A percentile compares a stretch with the other conserved stretches of the same genome.
These are phyloP conservation scores for Suillus paluster DNA, from an alignment of 768 basidiomycete species.

Conservation along the genomic window DNA sequence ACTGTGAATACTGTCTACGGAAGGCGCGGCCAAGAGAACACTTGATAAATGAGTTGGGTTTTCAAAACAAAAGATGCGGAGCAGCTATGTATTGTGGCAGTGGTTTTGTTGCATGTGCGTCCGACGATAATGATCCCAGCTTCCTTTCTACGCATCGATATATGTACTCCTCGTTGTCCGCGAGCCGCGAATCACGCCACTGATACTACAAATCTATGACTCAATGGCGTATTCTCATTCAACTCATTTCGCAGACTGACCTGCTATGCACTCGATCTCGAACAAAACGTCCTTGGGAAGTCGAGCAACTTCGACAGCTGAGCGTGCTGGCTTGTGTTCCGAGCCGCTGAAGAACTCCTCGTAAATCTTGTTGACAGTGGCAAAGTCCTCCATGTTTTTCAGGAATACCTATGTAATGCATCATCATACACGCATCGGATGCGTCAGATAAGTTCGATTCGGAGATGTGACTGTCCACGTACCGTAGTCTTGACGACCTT, in stretches of 20 bases:
- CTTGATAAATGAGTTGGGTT: too few relatives aligned
- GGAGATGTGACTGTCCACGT: conserved; percentile 32
- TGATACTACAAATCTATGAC: background rate
- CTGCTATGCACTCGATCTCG: conserved; percentile 90
- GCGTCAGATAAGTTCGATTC: background rate
- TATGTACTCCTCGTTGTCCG: background rate
- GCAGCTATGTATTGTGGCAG: background rate
- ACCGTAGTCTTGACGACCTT: conserved; percentile 94
- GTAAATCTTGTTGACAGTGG: conserved; percentile 80
- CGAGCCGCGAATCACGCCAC: background rate
- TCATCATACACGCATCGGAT: background rate
- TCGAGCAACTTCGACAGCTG: conserved; percentile 86
- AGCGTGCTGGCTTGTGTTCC: conserved; percentile 90
- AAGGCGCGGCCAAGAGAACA: background rate
- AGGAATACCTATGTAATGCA: conserved; percentile 72
- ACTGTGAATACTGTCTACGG: background rate
- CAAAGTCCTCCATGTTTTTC: conserved; percentile 92
- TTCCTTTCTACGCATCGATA: background rate
- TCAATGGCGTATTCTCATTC: background rate
- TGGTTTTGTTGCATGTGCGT: background rate
- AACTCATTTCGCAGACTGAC: conserved; percentile 39
- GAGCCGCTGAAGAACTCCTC: conserved; percentile 72
- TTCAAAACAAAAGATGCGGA: too few relatives aligned
- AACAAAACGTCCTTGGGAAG: conserved; percentile 91
- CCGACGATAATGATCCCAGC: background rate